Conservation (phyloP, 371 early-diverging fungal species). For the Vairimorpha apis region DNA sequence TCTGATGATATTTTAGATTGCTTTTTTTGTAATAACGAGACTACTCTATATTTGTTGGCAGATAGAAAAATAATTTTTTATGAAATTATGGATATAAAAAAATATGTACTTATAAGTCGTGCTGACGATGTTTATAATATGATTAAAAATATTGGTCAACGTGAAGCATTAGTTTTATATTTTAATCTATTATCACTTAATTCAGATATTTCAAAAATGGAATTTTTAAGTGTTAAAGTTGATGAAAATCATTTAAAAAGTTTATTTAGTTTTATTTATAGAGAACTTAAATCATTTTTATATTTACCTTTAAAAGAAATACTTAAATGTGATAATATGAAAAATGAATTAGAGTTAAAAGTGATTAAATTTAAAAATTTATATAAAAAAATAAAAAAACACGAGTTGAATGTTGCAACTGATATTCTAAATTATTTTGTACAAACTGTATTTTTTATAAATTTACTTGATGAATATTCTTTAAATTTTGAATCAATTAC, state of each 20-base stretch:
- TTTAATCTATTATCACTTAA: slow-evolving; percentile 31
- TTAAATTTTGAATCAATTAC: slow-evolving; percentile 18
- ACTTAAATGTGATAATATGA: neutral
- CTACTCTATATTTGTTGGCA: slow-evolving; percentile 24
- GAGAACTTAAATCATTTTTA: slow-evolving; percentile 16
- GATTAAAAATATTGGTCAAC: slow-evolving; percentile 49
- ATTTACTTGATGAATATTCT: slow-evolving; percentile 24
- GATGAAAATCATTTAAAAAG: slow-evolving; percentile 32
- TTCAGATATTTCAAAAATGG: slow-evolving; percentile 40
- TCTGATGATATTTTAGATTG: neutral
- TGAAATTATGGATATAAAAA: slow-evolving; percentile 34
- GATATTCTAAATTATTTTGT: slow-evolving; percentile 34
- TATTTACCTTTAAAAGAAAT: slow-evolving; percentile 12
- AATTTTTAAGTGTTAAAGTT: slow-evolving; percentile 46
- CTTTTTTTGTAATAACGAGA: slow-evolving; percentile 27
- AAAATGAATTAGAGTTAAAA: neutral
- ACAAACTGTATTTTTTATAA: slow-evolving; percentile 33
- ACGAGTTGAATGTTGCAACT: neutral
- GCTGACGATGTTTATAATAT: slow-evolving; percentile 44
- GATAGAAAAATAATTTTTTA: slow-evolving; percentile 28
- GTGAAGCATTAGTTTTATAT: slow-evolving; percentile 39
- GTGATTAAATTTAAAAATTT: slow-evolving; percentile 11
- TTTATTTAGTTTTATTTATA: slow-evolving; percentile 36
- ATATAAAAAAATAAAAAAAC: slow-evolving; percentile 15
- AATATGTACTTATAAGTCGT: slow-evolving; percentile 37